Conservation (phyloP, 306 rosid genomes). For the Lathyrus aphaca region DNA sequence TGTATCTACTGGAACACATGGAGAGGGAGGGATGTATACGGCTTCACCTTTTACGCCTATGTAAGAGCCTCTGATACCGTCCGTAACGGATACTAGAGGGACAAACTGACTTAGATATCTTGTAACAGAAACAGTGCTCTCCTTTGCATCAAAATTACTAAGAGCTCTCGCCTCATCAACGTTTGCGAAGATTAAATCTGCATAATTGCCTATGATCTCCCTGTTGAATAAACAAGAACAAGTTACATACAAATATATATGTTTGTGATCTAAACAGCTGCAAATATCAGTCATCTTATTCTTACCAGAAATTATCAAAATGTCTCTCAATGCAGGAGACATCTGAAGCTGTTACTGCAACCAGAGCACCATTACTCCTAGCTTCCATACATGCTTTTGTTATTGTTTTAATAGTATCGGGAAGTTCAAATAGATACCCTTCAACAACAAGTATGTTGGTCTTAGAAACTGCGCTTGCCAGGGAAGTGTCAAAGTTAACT, state of each 20-base stretch:
- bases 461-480: constrained; percentile 71
- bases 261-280: not conserved
- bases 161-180: constrained; percentile 84
- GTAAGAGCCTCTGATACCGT: constrained; percentile 82
- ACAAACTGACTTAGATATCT: constrained; percentile 91
- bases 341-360: constrained; percentile 94
- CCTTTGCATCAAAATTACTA: constrained; percentile 65
- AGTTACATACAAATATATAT: constrained; percentile 3
- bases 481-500: constrained; percentile 63
- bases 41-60: constrained; percentile 89
- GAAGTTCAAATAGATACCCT: constrained; percentile 90
- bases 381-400: constrained; percentile 78
- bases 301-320: constrained; percentile 84
- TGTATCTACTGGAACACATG: constrained; percentile 86
- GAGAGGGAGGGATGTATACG: constrained; percentile 82
- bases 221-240: constrained; percentile 50
- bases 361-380: constrained; percentile 70
- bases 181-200: constrained; percentile 82
- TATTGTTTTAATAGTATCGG: constrained; percentile 79
- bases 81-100: constrained; percentile 83
- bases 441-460: constrained; percentile 85
- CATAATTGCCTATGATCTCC: constrained; percentile 78
- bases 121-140: constrained; percentile 63
- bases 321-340: constrained; percentile 92
- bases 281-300: not conserved